phyloP scores from a whole-genome alignment of 169 alveolate genomes.

The Eimeria zaria region DNA sequence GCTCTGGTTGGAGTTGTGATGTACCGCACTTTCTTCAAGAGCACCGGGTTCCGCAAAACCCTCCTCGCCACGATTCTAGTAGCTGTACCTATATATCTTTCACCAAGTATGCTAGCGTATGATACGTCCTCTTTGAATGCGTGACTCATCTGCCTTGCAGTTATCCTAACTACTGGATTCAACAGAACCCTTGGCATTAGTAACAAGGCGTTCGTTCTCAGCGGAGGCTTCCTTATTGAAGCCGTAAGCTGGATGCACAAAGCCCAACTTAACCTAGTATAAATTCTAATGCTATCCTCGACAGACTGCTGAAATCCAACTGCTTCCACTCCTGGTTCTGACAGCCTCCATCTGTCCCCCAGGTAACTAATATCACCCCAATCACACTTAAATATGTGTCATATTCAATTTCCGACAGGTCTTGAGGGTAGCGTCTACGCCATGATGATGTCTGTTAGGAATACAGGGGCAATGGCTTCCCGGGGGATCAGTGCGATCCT shows the following conservation, averaged over 20 bases:
- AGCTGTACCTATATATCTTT: constrained; percentile 89
- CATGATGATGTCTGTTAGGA: constrained; percentile 96
- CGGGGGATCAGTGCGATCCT: constrained; percentile 96
- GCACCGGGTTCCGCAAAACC: constrained; percentile 93
- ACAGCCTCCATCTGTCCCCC: constrained; percentile 98
- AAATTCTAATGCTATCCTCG: background rate
- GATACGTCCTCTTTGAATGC: background rate
- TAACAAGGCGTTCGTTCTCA: constrained; percentile 94
- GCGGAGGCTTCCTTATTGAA: constrained; percentile 95
- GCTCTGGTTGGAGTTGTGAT: constrained; percentile 95
- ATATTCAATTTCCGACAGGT: constrained; percentile 84
- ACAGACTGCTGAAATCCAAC: constrained; percentile 92
- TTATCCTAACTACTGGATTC: constrained; percentile 93
- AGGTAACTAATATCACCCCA: constrained; percentile 8
- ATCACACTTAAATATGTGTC: background rate
- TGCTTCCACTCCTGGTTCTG: constrained; percentile 97
- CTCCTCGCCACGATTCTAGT: constrained; percentile 95
- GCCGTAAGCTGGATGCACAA: constrained; percentile 91
- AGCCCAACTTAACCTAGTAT: background rate
- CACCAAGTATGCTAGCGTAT: constrained; percentile 75
- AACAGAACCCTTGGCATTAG: constrained; percentile 94
- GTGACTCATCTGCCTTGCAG: constrained; percentile 88
- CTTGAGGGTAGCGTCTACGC: constrained; percentile 99
- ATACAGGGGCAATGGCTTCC: constrained; percentile 95
- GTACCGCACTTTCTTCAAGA: constrained; percentile 93